Base-by-base conservation (phyloP, 352 stramenopile species). In the Phytopythium chamaehyphon region DNA sequence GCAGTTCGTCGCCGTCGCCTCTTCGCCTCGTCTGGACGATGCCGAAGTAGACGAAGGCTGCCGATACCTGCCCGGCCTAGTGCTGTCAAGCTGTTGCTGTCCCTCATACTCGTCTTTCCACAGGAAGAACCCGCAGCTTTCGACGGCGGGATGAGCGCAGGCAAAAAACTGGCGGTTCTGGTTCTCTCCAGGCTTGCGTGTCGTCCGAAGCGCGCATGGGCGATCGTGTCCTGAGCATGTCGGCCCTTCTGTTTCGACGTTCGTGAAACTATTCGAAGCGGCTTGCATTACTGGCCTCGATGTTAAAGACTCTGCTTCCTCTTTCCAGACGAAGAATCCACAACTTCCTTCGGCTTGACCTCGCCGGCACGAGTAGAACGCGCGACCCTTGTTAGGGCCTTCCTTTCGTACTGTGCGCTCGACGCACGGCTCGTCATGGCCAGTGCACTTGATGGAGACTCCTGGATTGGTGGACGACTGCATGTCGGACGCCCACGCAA, bases 91-190 rank as follows among this genome's bases (percentile, higher is more conserved):
- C 48, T 39, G 39, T 26, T 60, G 40, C 19, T 61, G 47, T 2
- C 47, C 54, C 40, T 57, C 48, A 28, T 51, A 53, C 44, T 98
- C 90, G 45, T 97, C 91, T 24, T 90, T 93, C 94, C 94, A 98
- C 63, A 90, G 65, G 64, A 98, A 98, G 62, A 81, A 91, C 47
- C 88, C 85, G 53, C 85, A 93, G 50, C 82, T 89, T 16, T 96
- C 85, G 24, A 62, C 61, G 23, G 63, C 72, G 2, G 86, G 76
- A 16, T 85, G 76, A 8, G 77, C 83, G 66, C 94, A 98, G 12
- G 79, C 75, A 64, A 90, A 98, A 69, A 98, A 98, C 57, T 96
- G 86, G n/a, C 92, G 79, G 47, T 90, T 86, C 46, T 90, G 83
- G 59, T 98, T 98, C 5, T 67, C 62, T 22, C 77, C 67, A 26